Conservation (phyloP, 116 monocot genomes). For the Zostera marina region DNA sequence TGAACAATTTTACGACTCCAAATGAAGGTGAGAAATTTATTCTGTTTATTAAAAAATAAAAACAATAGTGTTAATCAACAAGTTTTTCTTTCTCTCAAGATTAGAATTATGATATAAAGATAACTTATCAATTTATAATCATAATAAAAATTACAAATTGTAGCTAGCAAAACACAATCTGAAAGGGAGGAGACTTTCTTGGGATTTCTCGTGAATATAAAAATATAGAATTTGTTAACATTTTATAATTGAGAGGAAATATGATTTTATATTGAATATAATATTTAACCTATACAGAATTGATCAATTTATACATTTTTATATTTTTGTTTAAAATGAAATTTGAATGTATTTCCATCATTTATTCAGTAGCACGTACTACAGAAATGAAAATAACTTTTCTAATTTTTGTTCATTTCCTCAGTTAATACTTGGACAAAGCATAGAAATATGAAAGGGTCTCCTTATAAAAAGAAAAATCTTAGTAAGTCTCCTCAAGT, state of each 20-base stretch:
- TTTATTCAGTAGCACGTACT: too few species aligned
- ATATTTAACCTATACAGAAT: too few species aligned
- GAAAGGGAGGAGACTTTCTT: neutral
- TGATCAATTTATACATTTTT: too few species aligned
- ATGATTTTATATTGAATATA: too few species aligned
- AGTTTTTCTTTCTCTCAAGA: neutral
- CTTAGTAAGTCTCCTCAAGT: neutral
- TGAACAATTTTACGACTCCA: conserved; percentile 62
- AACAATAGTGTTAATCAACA: neutral
- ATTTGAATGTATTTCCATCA: too few species aligned
- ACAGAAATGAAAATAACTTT: neutral
- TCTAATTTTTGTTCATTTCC: neutral
- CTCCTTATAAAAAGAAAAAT: conserved; percentile 38
- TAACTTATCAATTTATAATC: neutral
- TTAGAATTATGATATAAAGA: neutral
- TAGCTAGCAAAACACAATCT: neutral
- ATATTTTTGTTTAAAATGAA: too few species aligned
- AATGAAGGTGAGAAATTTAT: conserved; percentile 39
- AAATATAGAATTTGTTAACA: too few species aligned
- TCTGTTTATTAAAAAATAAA: neutral
- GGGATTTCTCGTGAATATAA: too few species aligned
- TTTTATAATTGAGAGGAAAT: too few species aligned
- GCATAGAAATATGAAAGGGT: conserved; percentile 31
- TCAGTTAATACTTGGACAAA: conserved; percentile 55
- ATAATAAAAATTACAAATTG: neutral